Evolutionary conservation across 2,329 filamentous ascomycete genomes (phyloP).

Genomic region (Pyricularia grisea): DNA sequence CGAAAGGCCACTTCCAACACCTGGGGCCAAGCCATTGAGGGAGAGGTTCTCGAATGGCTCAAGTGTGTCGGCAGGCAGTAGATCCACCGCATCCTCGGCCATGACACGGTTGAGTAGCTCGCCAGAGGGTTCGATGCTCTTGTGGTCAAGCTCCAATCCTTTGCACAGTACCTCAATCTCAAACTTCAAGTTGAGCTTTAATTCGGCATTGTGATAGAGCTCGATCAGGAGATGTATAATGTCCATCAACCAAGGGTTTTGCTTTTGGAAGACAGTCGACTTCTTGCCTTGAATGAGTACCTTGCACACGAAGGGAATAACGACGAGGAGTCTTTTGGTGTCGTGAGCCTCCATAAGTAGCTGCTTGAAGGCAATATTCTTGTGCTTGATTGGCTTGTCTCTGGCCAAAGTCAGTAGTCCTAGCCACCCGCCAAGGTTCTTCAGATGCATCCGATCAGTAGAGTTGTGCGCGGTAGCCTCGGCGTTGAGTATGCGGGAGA

Average conservation of each 20-base stretch:
- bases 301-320: slow-evolving; percentile 97
- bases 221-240: slow-evolving; percentile 87
- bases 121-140: slow-evolving; percentile 77
- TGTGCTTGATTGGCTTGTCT: slow-evolving; percentile 91
- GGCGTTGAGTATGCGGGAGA: slow-evolving; percentile 80
- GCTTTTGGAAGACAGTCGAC: slow-evolving; percentile 84
- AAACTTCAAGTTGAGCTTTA: slow-evolving; percentile 96
- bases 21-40: slow-evolving; percentile 62
- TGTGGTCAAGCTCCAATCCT: slow-evolving; percentile 83
- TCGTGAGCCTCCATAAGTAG: slow-evolving; percentile 89
- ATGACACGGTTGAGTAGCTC: slow-evolving; percentile 71
- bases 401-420: slow-evolving; percentile 87
- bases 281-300: slow-evolving; percentile 75
- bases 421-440: slow-evolving; percentile 90
- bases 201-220: slow-evolving; percentile 82
- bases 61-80: slow-evolving; percentile 52
- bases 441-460: slow-evolving; percentile 78
- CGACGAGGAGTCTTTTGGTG: slow-evolving; percentile 80
- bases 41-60: slow-evolving; percentile 79
- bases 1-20: slow-evolving; percentile 63
- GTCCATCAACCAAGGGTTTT: slow-evolving; percentile 97
- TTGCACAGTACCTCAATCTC: slow-evolving; percentile 98
- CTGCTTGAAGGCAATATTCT: slow-evolving; percentile 95
- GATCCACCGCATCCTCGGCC: slow-evolving; percentile 51
- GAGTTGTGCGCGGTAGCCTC: slow-evolving; percentile 78